Base-by-base conservation (phyloP, 345 rosid genomes). In the Lumnitzera littorea region DNA sequence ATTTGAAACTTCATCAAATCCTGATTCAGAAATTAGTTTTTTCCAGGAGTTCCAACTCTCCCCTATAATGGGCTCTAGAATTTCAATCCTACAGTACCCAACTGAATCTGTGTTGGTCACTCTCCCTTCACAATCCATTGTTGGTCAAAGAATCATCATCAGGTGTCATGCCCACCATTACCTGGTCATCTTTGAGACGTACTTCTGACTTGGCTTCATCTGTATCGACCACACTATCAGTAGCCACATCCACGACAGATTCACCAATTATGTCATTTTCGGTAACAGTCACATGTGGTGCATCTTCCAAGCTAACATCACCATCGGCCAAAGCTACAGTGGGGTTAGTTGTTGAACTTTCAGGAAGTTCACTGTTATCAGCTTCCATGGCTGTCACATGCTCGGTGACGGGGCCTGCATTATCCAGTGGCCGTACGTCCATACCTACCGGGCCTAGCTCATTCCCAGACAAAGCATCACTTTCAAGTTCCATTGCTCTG, bases 241-340 rank as follows among this genome's bases (percentile, higher is more conserved):
- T 48, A 41, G 24, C 60, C 48, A 57, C 48, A 24, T 57, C 48
- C 60, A 10, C 60, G 16, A 24, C 24, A 41, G 49, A 57, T 57
- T 57, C 49, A 41, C 15, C 48, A 41, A 57, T 41, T 36, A 16
- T 46, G 17, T 57, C 25, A 36, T 46, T 43, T 12, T 48, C 60
- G 25, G 10, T 48, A 14, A 13, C 41, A 11, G 23, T 15, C 20
- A 31, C 60, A n/a, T 43, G 60, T 16, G 50, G 60, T 43, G 41
- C 60, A 57, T 57, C 60, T 43, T 57, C 60, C 60, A 41, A 36
- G 46, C 46, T 25, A 1, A 57, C 60, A 57, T 46, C 27, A 17
- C 48, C 63, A 48, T 17, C 52, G 23, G 55, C 49, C 24, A 51
- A 60, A 50, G 48, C 46, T 24, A 36, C 23, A 60, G 4, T 60